phyloP scores from a whole-genome alignment of 768 basidiomycete genomes.

The Russula sp. region DNA sequence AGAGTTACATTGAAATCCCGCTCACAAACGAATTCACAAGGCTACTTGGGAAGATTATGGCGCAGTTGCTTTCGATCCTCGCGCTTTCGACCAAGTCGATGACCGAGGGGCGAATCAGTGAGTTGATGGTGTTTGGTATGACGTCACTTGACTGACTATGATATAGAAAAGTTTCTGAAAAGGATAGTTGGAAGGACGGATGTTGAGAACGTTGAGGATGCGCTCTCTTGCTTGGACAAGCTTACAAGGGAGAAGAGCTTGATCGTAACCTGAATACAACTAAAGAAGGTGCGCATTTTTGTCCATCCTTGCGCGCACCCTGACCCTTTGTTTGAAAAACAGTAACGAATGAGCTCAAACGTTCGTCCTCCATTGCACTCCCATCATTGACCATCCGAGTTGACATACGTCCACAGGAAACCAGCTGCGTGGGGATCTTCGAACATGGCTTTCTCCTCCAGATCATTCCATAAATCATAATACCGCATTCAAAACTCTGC shows the following conservation, averaged over 20 bases:
- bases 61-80: background rate
- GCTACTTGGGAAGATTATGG: background rate
- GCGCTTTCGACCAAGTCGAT: background rate
- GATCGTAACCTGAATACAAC: too few relatives aligned
- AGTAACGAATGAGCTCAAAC: background rate
- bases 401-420: background rate
- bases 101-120: background rate
- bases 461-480: conserved; percentile 1
- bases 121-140: background rate
- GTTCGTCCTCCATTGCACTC: background rate
- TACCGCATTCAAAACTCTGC: background rate
- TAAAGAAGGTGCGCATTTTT: background rate
- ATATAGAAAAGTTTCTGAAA: background rate
- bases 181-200: background rate
- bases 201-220: background rate
- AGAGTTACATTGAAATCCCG: background rate
- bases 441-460: background rate
- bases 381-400: too few relatives aligned
- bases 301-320: background rate
- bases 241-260: conserved; percentile 1
- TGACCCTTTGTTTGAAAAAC: background rate
- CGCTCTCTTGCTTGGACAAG: background rate
- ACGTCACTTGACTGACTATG: background rate
- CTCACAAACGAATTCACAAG: background rate
- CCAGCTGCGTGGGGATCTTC: background rate